Evolutionary conservation across 352 stramenopile genomes (phyloP), one percentile per base, ranked within the genome.

Genomic region (Globisporangium recalcitrans): DNA sequence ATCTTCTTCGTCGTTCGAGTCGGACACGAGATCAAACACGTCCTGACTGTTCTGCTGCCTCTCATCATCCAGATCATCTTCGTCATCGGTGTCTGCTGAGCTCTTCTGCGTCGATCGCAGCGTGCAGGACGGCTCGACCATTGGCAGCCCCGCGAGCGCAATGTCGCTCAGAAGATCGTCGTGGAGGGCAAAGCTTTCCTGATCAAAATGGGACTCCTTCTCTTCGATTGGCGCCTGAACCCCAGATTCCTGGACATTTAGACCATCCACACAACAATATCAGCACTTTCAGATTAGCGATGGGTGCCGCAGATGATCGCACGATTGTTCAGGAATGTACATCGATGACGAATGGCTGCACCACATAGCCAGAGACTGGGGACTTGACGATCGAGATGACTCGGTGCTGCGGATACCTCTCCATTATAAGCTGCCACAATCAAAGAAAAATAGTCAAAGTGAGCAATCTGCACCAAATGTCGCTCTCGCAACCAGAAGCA

Each of bases 381-480:
- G 75, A 86, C 67, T 91, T 93, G 52, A 78, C 74, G 47, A 91
- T 75, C 14, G 73, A 75, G 24, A 93, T 79, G 14, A 70, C 75
- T 2, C 80, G 76, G 62, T 76, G 68, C 22, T 68, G 31, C 5
- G 70, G 58, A 60, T 89, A 75, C 11, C 77, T 76, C 61, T 93
- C 83, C 51, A 92, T 71, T 9, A 90, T 65, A 22, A 90, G 73
- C 82, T 91, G 57, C 9, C 51, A 42, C 22, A 32, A 16, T 49
- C 24, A 42, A 11, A 57, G 10, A 32, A 14, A n/a, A 52, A n/a
- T n/a, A n/a, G n/a, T n/a, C 63, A 44, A 16, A 44, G 38, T 44
- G 16, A 44, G 34, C 62, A 31, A 49, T 6, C 21, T 52, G 29
- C 7, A 64, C 6, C 61, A 64, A 55, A 55, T 21, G 29, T 4